Evolutionary conservation across 257 asterid species (phyloP).

Genomic region (Rhazya stricta): DNA sequence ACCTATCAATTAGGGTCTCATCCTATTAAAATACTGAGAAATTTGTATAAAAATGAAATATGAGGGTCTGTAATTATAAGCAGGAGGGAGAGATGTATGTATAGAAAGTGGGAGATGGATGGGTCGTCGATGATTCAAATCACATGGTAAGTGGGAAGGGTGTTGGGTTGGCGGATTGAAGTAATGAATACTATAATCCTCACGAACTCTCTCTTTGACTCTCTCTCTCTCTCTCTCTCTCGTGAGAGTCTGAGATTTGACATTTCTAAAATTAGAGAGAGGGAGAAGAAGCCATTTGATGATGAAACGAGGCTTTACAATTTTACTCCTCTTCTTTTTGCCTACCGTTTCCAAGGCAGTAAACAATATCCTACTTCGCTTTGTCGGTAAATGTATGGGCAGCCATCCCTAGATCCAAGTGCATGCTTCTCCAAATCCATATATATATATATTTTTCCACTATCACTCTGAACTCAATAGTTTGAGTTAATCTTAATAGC

Average conservation of each 20-base stretch:
- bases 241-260: constrained; percentile 3
- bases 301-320: constrained; percentile 9
- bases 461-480: no score
- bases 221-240: no score
- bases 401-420: constrained; percentile 13
- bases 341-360: constrained; percentile 28
- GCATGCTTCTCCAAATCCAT: constrained; percentile 15
- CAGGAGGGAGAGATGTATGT: background rate
- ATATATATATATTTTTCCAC: background rate
- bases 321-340: constrained; percentile 24
- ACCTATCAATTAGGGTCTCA: no score
- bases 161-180: constrained; percentile 13
- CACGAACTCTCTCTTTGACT: background rate
- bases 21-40: no score
- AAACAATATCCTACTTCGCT: constrained; percentile 30
- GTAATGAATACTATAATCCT: background rate
- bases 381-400: constrained; percentile 48
- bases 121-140: constrained; percentile 1
- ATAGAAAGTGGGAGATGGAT: background rate
- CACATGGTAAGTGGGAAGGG: constrained; percentile 19
- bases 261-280: constrained; percentile 6
- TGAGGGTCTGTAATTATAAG: no score
- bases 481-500: no score
- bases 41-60: no score
- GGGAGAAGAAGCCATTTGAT: background rate